Evolutionary conservation across 805 yeast species (phyloP), one percentile per base, ranked within the genome.

Genomic region (Candida sonorensis): DNA sequence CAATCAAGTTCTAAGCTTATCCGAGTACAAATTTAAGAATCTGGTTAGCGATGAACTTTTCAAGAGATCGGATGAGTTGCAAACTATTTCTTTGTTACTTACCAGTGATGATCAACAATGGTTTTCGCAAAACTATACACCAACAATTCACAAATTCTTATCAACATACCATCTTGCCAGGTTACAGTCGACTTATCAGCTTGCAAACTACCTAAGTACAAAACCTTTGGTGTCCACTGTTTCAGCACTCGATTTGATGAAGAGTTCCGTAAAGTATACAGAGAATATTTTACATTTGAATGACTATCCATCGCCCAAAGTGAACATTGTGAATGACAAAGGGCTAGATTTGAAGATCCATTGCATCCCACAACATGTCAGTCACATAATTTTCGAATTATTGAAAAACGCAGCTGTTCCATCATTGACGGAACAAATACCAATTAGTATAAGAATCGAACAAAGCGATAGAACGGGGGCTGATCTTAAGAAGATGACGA

Each of bases 381-480:
- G 42, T 17, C 60, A 55, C 31, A 49, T 55, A 4, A 42, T 55
- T 15, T 54, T 55, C 38, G 60, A 55, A 29, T 34, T 55, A 12
- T 40, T 53, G 15, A 55, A 55, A 31, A 55, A 55, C 36, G 45
- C 60, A 8, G 42, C 54, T 1, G 32, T 55, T 7, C 58, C 60
- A 3, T 52, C 59, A 3, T 33, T 55, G 10, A 28, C 37, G 6
- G 23, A 41, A 5, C 31, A 36, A 2, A 41, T 44, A 10, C 45
- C 51, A n/a, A 47, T 44, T n/a, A 23, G 22, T 2, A 31, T 51
- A 15, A 32, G 36, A 11, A 30, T 45, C 6, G 23, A 10, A 11
- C 5, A 20, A 25, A 12, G 26, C 2, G 19, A 17, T 12, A 18
- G 8, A 7, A 9, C 9, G 20, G 6, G 8, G 9, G 20, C 20